Conservation (phyloP, 1,139 yeast genomes). For the Taphrina wiesneri region DNA sequence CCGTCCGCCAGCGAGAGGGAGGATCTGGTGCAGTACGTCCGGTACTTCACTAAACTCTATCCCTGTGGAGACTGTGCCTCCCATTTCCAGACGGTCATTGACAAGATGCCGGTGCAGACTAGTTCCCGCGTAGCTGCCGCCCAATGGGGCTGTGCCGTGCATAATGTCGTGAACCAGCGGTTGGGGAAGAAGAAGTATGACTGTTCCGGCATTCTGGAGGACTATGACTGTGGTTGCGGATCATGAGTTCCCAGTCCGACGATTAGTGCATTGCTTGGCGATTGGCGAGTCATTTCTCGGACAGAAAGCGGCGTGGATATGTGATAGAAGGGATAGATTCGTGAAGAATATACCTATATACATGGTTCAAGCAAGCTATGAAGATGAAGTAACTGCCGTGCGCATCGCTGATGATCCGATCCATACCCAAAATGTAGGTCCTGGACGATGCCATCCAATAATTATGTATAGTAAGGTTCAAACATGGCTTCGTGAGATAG, state of each 20-base stretch:
- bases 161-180: conserved; percentile 76
- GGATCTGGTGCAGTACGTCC: conserved; percentile 57
- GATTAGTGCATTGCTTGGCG: too few species aligned
- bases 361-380: neutral
- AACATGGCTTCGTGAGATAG: conserved; percentile 27
- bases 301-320: too few species aligned
- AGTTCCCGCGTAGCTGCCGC: conserved; percentile 78
- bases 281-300: too few species aligned
- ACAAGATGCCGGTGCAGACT: conserved; percentile 81
- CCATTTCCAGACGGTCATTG: conserved; percentile 72
- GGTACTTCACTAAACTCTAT: conserved; percentile 48
- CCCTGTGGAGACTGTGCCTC: conserved; percentile 57
- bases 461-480: conserved; percentile 1
- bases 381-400: neutral
- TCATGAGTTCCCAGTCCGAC: neutral
- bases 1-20: conserved; percentile 66
- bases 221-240: conserved; percentile 93
- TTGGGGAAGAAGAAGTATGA: conserved; percentile 73
- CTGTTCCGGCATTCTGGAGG: conserved; percentile 78
- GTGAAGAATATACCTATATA: too few species aligned
- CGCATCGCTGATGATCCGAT: neutral
- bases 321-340: neutral
- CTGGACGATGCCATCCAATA: neutral
- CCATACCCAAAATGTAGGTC: neutral
- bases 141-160: conserved; percentile 95